A percentile compares a stretch with the other conserved stretches of the same genome.
These are phyloP conservation scores for Metarhizium sp. DNA, from an alignment of 2,329 filamentous ascomycete genomes.

Conservation along the genomic window DNA sequence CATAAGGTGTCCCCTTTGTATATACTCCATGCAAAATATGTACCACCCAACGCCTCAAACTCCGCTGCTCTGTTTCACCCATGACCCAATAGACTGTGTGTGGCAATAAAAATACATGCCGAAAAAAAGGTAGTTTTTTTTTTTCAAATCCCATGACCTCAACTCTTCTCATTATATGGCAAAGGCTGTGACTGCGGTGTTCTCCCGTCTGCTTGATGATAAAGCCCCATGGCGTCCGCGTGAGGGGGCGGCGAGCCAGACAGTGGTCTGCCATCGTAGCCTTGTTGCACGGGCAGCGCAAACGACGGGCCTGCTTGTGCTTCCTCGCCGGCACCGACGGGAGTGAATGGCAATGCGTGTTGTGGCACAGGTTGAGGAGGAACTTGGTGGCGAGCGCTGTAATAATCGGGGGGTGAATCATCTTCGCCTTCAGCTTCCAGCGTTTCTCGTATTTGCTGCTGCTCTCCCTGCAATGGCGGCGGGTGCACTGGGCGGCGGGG, in stretches of 20 bases:
- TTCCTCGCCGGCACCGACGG: neutral
- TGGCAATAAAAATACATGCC: neutral
- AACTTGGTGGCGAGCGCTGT: neutral
- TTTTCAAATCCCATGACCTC: neutral
- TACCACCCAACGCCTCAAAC: neutral
- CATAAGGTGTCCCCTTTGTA: neutral
- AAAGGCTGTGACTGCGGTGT: slow-evolving; percentile 10
- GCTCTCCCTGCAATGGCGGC: slow-evolving; percentile 1
- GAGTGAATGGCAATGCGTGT: neutral
- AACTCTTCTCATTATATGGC: slow-evolving; percentile 16
- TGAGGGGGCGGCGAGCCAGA: slow-evolving; percentile 7
- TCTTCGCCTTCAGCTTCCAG: neutral
- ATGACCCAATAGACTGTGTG: neutral
- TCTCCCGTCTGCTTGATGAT: slow-evolving; percentile 22
- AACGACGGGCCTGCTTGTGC: neutral
- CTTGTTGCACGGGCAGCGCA: neutral
- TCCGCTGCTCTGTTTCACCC: neutral
- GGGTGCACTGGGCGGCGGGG: neutral
- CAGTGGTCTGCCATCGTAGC: neutral
- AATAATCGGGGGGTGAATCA: neutral
- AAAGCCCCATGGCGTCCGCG: slow-evolving; percentile 19
- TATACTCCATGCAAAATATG: neutral
- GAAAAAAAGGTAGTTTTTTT: neutral
- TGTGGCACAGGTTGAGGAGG: neutral
- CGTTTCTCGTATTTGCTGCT: neutral